A percentile compares a stretch with the other conserved stretches of the same genome.
Evolutionary conservation across 345 rosid genomes (phyloP).

Genomic region (Moricandia moricandioides): DNA sequence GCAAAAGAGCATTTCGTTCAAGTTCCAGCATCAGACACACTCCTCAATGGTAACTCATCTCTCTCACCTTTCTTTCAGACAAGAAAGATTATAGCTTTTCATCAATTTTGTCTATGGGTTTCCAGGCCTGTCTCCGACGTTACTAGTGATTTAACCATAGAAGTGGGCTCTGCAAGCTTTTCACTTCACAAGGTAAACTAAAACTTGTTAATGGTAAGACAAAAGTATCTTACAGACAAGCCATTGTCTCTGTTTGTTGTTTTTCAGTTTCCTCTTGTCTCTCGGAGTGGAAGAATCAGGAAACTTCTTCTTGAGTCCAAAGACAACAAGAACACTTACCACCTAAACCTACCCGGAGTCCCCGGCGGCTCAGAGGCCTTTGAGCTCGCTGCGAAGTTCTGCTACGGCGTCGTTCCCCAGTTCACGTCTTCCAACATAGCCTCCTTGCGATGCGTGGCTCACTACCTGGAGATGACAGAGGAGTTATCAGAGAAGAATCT

Average conservation of each 20-base stretch:
- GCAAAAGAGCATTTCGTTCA: constrained; percentile 88
- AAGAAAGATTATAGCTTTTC: neutral
- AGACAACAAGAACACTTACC: constrained; percentile 55
- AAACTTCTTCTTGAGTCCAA: constrained; percentile 66
- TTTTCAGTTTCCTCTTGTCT: constrained; percentile 82
- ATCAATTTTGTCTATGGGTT: constrained; percentile 7
- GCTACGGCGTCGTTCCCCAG: constrained; percentile 75
- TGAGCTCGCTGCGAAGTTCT: constrained; percentile 96
- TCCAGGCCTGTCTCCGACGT: constrained; percentile 97
- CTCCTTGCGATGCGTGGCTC: constrained; percentile 63
- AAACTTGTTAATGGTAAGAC: neutral
- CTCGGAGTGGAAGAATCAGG: constrained; percentile 81
- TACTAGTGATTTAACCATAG: constrained; percentile 80
- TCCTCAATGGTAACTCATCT: constrained; percentile 88
- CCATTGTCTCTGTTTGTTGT: neutral
- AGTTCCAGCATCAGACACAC: constrained; percentile 87
- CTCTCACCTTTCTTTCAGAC: neutral
- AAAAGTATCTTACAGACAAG: neutral
- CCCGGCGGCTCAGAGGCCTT: constrained; percentile 96
- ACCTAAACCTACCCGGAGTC: constrained; percentile 52
- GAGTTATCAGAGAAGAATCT: constrained; percentile 79
- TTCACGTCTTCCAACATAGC: constrained; percentile 68
- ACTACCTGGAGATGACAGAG: constrained; percentile 93
- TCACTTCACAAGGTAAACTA: constrained; percentile 77
- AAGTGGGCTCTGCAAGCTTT: constrained; percentile 79